Evolutionary conservation across 306 rosid species (phyloP), one percentile per base, ranked within the genome.

Genomic region (Cicer pinnatifidum): DNA sequence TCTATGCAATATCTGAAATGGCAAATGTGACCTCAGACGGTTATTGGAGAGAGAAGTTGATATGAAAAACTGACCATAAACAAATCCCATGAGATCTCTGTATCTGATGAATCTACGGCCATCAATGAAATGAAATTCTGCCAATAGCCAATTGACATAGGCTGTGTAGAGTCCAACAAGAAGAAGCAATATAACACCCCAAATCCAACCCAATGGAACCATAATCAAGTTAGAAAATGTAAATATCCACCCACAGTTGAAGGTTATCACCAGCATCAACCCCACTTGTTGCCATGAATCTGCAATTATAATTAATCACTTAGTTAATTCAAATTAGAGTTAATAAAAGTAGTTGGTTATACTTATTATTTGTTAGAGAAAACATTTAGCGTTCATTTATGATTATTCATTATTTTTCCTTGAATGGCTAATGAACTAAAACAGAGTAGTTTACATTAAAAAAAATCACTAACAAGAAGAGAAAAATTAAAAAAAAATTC

Each of bases 201-300:
- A 88, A 20, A 69, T 88, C 92, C 92, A 88, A 63, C 92, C 86
- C 73, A 88, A 71, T 19, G 89, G 89, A 67, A 81, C 80, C 83
- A 88, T 72, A 0, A 88, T 16, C 17, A 88, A 75, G 53, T 85
- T 88, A 1, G 92, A 78, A 66, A 85, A 88, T 50, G 65, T 86
- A 23, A 88, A 44, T 69, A 85, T 75, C 83, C 87, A 85, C 7
- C 92, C 92, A 1, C 90, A 84, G 10, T 88, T 88, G 81, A 82
- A 88, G 61, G 69, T 19, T 9, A 88, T 67, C 52, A 84, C 85
- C 58, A 84, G 17, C 84, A 88, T 17, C 84, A 84, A 65, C 72
- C 89, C 92, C 75, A 88, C 92, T 82, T 88, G 92, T 54, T 85
- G 84, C 92, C 92, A 88, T 19, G 92, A 63, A 63, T 63, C 69